Evolutionary conservation across 352 stramenopile species (phyloP).

Genomic region (Pythium biforme): DNA sequence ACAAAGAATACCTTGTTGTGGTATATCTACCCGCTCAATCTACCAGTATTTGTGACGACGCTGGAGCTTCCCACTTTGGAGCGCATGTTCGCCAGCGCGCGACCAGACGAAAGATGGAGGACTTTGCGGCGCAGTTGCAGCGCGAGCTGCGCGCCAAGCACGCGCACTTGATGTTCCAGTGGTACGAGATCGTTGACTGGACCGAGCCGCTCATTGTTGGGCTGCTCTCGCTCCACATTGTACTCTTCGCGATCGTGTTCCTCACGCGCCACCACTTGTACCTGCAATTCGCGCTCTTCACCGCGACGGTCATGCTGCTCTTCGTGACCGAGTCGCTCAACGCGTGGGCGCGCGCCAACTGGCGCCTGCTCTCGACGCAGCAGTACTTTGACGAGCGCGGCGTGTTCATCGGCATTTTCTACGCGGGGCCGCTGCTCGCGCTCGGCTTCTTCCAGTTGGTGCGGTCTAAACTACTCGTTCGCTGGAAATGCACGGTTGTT

Average conservation of each 20-base stretch:
- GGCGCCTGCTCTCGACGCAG: slow-evolving; percentile 66
- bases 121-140: slow-evolving; percentile 58
- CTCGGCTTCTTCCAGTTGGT: slow-evolving; percentile 80
- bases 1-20: slow-evolving; percentile 3
- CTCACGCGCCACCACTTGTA: slow-evolving; percentile 54
- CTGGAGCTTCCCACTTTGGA: not conserved
- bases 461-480: too few species aligned
- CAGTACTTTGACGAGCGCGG: slow-evolving; percentile 81
- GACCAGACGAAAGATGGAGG: slow-evolving; percentile 54
- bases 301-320: slow-evolving; percentile 58
- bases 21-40: too few species aligned
- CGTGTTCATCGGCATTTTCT: slow-evolving; percentile 86
- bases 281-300: slow-evolving; percentile 64
- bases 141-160: slow-evolving; percentile 72
- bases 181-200: slow-evolving; percentile 85
- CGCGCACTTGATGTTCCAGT: slow-evolving; percentile 70
- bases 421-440: slow-evolving; percentile 67
- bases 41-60: not conserved
- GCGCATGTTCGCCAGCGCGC: not conserved
- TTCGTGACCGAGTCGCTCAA: slow-evolving; percentile 65
- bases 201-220: slow-evolving; percentile 68
- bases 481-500: too few species aligned
- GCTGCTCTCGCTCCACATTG: slow-evolving; percentile 49
- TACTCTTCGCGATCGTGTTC: slow-evolving; percentile 54
- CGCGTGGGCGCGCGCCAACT: slow-evolving; percentile 54